Conservation (phyloP, 2,329 filamentous ascomycete species). For the Myriosclerotinia scirpicola region DNA sequence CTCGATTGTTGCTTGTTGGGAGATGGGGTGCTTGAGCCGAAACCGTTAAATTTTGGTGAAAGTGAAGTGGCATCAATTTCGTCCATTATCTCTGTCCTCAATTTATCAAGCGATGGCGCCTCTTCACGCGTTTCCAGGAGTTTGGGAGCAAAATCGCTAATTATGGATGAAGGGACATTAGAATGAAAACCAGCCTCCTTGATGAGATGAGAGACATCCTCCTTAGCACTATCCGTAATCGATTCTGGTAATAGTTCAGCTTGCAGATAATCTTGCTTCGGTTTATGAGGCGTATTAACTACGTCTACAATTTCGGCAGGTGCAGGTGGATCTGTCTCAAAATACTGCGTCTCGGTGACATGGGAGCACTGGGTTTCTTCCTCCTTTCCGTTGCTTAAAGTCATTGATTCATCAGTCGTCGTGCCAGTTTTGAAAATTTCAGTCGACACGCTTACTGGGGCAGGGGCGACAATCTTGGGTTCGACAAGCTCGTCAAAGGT, state of each 20-base stretch:
- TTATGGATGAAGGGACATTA: conserved; percentile 45
- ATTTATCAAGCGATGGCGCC: conserved; percentile 30
- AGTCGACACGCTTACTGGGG: conserved; percentile 34
- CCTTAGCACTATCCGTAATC: conserved; percentile 35
- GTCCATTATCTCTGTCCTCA: conserved; percentile 33
- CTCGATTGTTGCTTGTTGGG: conserved; percentile 29
- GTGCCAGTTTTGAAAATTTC: conserved; percentile 18
- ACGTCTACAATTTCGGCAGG: conserved; percentile 5
- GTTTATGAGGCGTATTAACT: not conserved
- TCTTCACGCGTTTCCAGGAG: conserved; percentile 34
- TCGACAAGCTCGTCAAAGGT: conserved; percentile 64
- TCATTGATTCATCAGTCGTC: conserved; percentile 20
- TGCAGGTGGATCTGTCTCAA: conserved; percentile 22
- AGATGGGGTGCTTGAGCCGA: conserved; percentile 34
- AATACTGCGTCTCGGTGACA: conserved; percentile 36
- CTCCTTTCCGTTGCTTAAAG: conserved; percentile 12
- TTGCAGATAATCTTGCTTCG: conserved; percentile 11
- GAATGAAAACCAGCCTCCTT: conserved; percentile 51
- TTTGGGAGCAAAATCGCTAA: conserved; percentile 35
- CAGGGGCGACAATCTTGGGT: conserved; percentile 60
- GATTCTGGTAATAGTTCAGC: conserved; percentile 36
- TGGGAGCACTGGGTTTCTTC: conserved; percentile 34
- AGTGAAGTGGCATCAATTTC: conserved; percentile 28
- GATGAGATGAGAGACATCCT: conserved; percentile 48
- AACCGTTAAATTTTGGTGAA: conserved; percentile 40